Base-by-base conservation (phyloP, 2,329 filamentous ascomycete species). In the Arthroderma uncinatum region DNA sequence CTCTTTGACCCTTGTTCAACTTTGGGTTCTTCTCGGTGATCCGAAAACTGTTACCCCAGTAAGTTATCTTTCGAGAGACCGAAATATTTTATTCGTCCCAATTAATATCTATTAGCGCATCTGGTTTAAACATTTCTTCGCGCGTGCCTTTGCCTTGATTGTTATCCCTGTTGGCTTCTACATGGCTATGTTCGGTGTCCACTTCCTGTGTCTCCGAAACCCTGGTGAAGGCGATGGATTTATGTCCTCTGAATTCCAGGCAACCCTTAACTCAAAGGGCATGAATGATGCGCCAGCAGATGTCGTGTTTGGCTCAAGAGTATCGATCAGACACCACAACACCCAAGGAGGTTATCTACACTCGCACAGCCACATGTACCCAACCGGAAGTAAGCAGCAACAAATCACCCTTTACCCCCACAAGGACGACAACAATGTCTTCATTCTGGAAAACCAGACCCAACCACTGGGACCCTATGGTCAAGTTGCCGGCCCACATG, bases 181-280 rank as follows among this genome's bases (percentile, higher is more conserved):
- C 77, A 85, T 96, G 79, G 85, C 82, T 67, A 95, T 97, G 88
- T 98, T 98, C 68, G 91, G 83, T 55, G 94, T 98, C 66, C 93
- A 98, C 78, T 98, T 98, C 74, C 64, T 91, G 64, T 94, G 89
- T 77, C 81, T 98, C 42, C 82, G 86, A 59, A 98, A 98, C 74
- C 93, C 93, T 28, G 93, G 93, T 59, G 93, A 98, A 55, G 93
- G 93, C 56, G 93, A 98, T 72, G 93, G 93, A 57, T 98, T 98
- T 78, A 98, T 98, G 93, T 96, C 91, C 69, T 95, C 92, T 57
- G 93, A 98, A 70, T 98, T 98, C 78, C 93, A 98, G 76, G 87
- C 93, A 33, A 97, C 93, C 1, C 79, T 98, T 63, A 98, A 97
- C 76, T 91, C 84, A 67, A 98, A 97, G 78, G 85, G 82, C 55